Percentiles rank a stretch among this genome's conserved stretches.
Conservation (phyloP, 140 eudicot genomes). For the Bidens hawaiensis region DNA sequence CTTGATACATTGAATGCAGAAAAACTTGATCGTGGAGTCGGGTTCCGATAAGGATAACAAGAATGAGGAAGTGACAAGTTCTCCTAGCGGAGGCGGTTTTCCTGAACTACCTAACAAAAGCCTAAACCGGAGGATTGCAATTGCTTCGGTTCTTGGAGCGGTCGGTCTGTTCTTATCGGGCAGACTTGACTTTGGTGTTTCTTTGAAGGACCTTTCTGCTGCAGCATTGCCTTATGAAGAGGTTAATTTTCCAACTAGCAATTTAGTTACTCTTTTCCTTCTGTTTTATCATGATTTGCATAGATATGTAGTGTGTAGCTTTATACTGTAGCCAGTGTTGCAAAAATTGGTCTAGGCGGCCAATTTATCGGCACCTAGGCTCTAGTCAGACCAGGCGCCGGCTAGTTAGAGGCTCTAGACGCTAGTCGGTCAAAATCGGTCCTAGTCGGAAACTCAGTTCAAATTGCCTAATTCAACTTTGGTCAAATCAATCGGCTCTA, state of each 20-base stretch:
- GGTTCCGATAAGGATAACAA: slow-evolving; percentile 21
- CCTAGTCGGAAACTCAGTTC: too few relatives aligned
- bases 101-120: slow-evolving; percentile 63
- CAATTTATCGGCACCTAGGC: too few relatives aligned
- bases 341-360: too few relatives aligned
- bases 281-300: background rate
- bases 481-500: too few relatives aligned
- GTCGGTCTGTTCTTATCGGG: slow-evolving; percentile 69
- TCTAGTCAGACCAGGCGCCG: too few relatives aligned
- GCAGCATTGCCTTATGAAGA: slow-evolving; percentile 84
- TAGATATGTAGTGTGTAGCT: background rate
- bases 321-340: background rate
- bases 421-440: too few relatives aligned
- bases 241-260: slow-evolving; percentile 38
- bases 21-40: slow-evolving; percentile 32
- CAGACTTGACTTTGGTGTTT: slow-evolving; percentile 87
- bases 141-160: slow-evolving; percentile 68
- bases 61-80: slow-evolving; percentile 17
- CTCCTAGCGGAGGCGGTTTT: slow-evolving; percentile 46
- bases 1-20: slow-evolving; percentile 42
- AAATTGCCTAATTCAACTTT: too few relatives aligned
- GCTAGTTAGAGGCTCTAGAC: too few relatives aligned
- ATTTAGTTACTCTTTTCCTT: background rate
- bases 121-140: slow-evolving; percentile 54
- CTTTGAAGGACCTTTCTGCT: slow-evolving; percentile 84